These are phyloP conservation scores for Ceratocystis destructans DNA, from an alignment of 2,329 filamentous ascomycete species.

Conservation along the genomic window DNA sequence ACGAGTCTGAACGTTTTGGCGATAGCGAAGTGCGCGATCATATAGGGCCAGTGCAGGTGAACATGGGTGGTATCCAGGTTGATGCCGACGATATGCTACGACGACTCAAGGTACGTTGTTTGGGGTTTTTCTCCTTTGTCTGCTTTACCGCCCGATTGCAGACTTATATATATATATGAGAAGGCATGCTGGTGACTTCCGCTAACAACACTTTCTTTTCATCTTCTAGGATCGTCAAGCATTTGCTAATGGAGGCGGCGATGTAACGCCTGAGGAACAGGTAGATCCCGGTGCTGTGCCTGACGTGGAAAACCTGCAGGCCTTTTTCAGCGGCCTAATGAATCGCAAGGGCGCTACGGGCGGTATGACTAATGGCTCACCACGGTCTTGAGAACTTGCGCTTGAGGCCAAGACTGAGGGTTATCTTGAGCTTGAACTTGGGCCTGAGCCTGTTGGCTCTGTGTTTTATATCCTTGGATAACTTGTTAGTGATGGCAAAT, in stretches of 20 bases:
- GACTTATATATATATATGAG: neutral
- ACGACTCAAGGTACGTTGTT: conserved; percentile 56
- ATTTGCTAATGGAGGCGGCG: conserved; percentile 26
- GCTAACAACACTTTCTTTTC: neutral
- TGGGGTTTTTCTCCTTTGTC: neutral
- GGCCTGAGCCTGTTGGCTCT: no score
- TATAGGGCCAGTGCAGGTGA: conserved; percentile 91
- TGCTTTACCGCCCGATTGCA: neutral
- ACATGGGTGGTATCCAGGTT: conserved; percentile 93
- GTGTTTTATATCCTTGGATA: no score
- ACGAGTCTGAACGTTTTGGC: conserved; percentile 10
- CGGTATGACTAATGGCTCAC: conserved; percentile 13
- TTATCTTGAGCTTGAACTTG: no score
- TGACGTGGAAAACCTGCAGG: conserved; percentile 27
- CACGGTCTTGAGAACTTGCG: neutral
- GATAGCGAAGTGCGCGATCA: conserved; percentile 48
- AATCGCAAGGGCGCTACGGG: conserved; percentile 32
- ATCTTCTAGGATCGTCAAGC: conserved; percentile 41
- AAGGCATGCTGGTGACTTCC: neutral
- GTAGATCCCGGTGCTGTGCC: conserved; percentile 13
- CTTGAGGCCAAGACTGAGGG: no score
- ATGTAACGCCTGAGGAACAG: conserved; percentile 9
- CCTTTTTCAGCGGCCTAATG: conserved; percentile 47
- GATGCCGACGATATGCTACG: conserved; percentile 90
- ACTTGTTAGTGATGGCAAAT: no score